Conservation (phyloP, 768 basidiomycete species). For the Collybia sordida region DNA sequence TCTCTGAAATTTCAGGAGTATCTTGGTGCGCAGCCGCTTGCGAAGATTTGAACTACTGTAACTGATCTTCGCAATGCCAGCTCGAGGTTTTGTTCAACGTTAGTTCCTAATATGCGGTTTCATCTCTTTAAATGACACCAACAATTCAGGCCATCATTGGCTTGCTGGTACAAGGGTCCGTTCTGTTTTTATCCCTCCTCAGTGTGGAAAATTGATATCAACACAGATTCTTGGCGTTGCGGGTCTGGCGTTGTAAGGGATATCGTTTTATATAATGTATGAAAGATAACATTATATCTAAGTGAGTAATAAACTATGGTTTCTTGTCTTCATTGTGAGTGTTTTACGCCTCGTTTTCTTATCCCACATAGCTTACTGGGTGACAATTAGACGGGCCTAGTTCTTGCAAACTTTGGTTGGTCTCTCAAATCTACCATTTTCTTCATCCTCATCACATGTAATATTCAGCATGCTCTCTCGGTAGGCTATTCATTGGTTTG, state of each 20-base stretch:
- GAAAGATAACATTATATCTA: neutral
- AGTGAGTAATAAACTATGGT: slow-evolving; percentile 51
- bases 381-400: slow-evolving; percentile 34
- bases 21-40: slow-evolving; percentile 31
- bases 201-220: neutral
- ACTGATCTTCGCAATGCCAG: slow-evolving; percentile 23
- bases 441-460: neutral
- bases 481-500: slow-evolving; percentile 22
- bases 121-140: neutral
- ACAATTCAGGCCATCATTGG: slow-evolving; percentile 46
- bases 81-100: slow-evolving; percentile 61
- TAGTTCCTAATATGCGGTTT: slow-evolving; percentile 12
- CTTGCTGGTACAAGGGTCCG: slow-evolving; percentile 53
- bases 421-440: neutral
- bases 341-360: neutral
- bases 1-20: slow-evolving; percentile 37
- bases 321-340: slow-evolving; percentile 44
- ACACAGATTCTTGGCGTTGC: slow-evolving; percentile 38
- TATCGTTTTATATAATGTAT: neutral
- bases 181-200: neutral
- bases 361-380: neutral
- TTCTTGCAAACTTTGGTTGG: slow-evolving; percentile 52
- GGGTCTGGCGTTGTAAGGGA: slow-evolving; percentile 42
- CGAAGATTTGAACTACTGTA: neutral
- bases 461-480: slow-evolving; percentile 37